A percentile compares a stretch with the other conserved stretches of the same genome.
Evolutionary conservation across 1,284 basidiomycete species (phyloP).

Genomic region (Ganoderma resinaceum): DNA sequence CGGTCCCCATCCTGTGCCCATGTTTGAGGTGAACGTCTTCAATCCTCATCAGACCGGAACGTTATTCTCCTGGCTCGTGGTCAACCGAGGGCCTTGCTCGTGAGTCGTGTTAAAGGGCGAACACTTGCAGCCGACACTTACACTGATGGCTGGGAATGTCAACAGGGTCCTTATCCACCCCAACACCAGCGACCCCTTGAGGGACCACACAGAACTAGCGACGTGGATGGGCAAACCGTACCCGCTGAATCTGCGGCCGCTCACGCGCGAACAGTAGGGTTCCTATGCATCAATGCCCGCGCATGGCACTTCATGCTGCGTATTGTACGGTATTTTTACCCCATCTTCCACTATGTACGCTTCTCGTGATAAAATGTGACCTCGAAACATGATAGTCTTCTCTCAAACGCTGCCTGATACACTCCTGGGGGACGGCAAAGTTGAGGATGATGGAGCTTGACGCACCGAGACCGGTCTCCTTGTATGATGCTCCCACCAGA

Average conservation of each 20-base stretch:
- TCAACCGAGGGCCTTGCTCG: conserved; percentile 73
- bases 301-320: not conserved
- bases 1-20: conserved; percentile 69
- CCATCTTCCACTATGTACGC: not conserved
- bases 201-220: conserved; percentile 69
- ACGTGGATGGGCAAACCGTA: conserved; percentile 76
- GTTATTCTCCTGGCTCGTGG: conserved; percentile 68
- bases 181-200: conserved; percentile 65
- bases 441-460: not conserved
- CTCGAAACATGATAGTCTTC: not conserved
- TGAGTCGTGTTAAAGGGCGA: conserved; percentile 43
- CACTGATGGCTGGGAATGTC: not conserved
- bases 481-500: not conserved
- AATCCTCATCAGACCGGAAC: conserved; percentile 70
- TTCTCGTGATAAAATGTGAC: not conserved
- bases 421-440: not conserved
- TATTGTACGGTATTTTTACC: not conserved
- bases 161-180: conserved; percentile 75
- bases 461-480: not conserved
- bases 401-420: not conserved
- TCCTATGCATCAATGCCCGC: not conserved
- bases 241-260: conserved; percentile 48
- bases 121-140: no score
- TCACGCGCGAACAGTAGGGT: conserved; percentile 17
- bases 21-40: conserved; percentile 78